Evolutionary conservation across 2,329 filamentous ascomycete species (phyloP).

Genomic region (Aureobasidium sp.): DNA sequence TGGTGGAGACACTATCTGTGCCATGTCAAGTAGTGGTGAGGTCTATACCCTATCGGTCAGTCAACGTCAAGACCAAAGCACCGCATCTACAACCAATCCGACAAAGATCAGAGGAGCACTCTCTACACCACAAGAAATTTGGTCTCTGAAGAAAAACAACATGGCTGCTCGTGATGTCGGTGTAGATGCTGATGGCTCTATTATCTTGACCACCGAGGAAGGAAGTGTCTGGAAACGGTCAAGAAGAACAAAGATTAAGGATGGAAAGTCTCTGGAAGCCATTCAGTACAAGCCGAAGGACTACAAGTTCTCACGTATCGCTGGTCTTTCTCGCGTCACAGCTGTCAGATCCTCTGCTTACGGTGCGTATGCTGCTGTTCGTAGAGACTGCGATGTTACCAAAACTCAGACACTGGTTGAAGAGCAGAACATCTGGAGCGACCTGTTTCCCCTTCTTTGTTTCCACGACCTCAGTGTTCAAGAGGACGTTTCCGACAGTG

Average conservation of each 20-base stretch:
- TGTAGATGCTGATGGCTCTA: conserved; percentile 92
- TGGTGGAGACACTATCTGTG: conserved; percentile 92
- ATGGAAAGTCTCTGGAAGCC: conserved; percentile 55
- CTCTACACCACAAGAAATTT: conserved; percentile 82
- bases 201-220: conserved; percentile 93
- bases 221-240: conserved; percentile 95
- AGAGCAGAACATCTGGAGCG: conserved; percentile 75
- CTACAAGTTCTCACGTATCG: conserved; percentile 95
- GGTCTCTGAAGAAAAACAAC: conserved; percentile 86
- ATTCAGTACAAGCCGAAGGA: conserved; percentile 77
- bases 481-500: conserved; percentile 48
- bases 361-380: conserved; percentile 89
- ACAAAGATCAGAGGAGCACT: conserved; percentile 88
- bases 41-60: conserved; percentile 87
- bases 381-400: conserved; percentile 86
- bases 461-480: conserved; percentile 62
- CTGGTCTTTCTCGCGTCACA: conserved; percentile 86
- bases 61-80: conserved; percentile 66
- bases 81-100: conserved; percentile 89
- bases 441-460: conserved; percentile 75
- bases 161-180: conserved; percentile 89
- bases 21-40: conserved; percentile 85
- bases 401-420: conserved; percentile 74
- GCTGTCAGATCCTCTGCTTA: conserved; percentile 89
- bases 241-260: conserved; percentile 83